phyloP scores from a whole-genome alignment of 257 asterid species.

The Dorcoceras hygrometricum region DNA sequence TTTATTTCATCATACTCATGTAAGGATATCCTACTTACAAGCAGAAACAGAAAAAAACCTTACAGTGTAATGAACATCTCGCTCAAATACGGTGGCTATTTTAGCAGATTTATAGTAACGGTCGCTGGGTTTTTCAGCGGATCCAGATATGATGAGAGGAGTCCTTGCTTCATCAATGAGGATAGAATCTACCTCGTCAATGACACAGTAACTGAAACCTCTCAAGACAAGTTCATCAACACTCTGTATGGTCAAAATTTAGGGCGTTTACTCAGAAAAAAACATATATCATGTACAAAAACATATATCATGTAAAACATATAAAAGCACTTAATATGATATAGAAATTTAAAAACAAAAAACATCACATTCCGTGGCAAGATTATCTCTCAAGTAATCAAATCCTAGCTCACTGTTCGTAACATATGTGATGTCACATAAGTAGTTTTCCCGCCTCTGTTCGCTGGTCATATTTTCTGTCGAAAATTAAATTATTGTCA shows the following conservation, averaged over 20 bases:
- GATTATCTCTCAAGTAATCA: conserved; percentile 93
- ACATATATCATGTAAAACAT: conserved; percentile 14
- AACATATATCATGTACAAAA: conserved; percentile 21
- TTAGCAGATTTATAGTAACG: conserved; percentile 95
- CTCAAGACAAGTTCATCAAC: conserved; percentile 93
- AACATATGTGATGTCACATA: conserved; percentile 89
- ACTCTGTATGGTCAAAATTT: conserved; percentile 65
- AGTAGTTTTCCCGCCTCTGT: conserved; percentile 89
- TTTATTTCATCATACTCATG: conserved; percentile 4
- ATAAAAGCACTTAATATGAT: conserved; percentile 3
- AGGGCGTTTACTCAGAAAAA: conserved; percentile 31
- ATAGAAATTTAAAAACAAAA: conserved; percentile 29
- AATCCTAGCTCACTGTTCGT: conserved; percentile 97
- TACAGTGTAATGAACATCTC: conserved; percentile 90
- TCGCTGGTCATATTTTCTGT: conserved; percentile 97
- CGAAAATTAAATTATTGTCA: conserved; percentile 33
- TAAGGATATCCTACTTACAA: conserved; percentile 10
- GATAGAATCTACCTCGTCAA: conserved; percentile 98
- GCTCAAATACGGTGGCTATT: conserved; percentile 85
- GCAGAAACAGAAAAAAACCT: conserved; percentile 25
- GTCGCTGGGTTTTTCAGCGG: conserved; percentile 96
- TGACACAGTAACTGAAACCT: conserved; percentile 83
- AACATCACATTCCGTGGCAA: conserved; percentile 92
- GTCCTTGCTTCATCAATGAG: conserved; percentile 99
- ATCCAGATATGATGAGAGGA: conserved; percentile 97